Percentiles rank a stretch among this genome's conserved stretches.
phyloP scores from a whole-genome alignment of 768 basidiomycete genomes.

The Hericium erinaceus region DNA sequence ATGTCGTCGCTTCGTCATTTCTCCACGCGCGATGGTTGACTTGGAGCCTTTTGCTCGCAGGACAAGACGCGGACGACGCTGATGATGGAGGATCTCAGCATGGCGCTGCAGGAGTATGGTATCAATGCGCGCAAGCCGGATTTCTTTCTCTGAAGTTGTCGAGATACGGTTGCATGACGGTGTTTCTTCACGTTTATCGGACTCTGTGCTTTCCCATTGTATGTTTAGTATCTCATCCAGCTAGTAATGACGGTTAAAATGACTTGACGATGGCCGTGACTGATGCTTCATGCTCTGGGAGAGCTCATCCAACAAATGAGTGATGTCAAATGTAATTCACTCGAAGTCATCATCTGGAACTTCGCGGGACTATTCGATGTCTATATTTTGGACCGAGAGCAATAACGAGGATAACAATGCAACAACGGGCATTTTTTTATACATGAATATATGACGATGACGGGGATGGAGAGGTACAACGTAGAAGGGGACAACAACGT shows the following conservation, averaged over 20 bases:
- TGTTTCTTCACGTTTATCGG: not conserved
- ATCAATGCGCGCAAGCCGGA: constrained; percentile 92
- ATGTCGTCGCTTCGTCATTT: constrained; percentile 13
- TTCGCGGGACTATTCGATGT: too few species aligned
- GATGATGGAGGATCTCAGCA: constrained; percentile 94
- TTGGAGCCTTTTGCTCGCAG: constrained; percentile 25
- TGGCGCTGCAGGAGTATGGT: constrained; percentile 92
- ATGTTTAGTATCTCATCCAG: not conserved
- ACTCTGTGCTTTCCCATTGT: not conserved
- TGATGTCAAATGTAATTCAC: too few species aligned
- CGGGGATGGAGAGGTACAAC: too few species aligned
- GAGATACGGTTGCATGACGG: not conserved
- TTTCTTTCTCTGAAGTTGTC: constrained; percentile 59
- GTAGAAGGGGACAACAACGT: too few species aligned
- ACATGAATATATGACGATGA: too few species aligned
- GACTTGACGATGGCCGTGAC: too few species aligned
- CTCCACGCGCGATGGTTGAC: not conserved
- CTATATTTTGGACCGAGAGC: too few species aligned
- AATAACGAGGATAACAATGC: too few species aligned
- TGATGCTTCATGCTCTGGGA: too few species aligned
- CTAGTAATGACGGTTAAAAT: not conserved
- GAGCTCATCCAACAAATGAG: too few species aligned
- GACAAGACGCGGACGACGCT: constrained; percentile 89
- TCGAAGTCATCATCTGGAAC: too few species aligned
- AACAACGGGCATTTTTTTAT: too few species aligned